A percentile compares a stretch with the other conserved stretches of the same genome.
Evolutionary conservation across 2,329 filamentous ascomycete genomes (phyloP).

Genomic region (Ophiostoma novo-ulmi): DNA sequence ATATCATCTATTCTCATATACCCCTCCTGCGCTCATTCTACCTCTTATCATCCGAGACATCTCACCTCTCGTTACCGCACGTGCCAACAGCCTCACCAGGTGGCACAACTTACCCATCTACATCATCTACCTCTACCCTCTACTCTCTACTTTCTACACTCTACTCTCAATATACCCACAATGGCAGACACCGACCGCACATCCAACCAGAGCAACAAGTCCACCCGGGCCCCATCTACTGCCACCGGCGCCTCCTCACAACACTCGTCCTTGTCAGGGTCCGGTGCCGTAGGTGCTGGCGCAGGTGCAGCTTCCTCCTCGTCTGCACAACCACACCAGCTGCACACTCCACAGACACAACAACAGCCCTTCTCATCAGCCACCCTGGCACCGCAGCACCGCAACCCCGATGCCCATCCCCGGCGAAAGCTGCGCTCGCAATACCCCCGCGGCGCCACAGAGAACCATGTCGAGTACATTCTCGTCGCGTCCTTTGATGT

Average conservation of each 20-base stretch:
- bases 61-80: background rate
- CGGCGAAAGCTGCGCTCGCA: slow-evolving; percentile 62
- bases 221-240: slow-evolving; percentile 52
- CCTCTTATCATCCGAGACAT: background rate
- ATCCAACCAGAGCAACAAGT: slow-evolving; percentile 56
- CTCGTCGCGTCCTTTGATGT: slow-evolving; percentile 97
- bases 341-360: background rate
- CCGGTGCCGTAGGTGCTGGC: background rate
- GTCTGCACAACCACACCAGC: background rate
- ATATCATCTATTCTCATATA: background rate
- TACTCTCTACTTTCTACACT: background rate
- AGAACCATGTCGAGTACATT: slow-evolving; percentile 99
- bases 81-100: background rate
- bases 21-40: background rate
- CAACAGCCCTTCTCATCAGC: background rate
- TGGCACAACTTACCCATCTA: background rate
- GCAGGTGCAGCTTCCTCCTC: background rate
- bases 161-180: background rate
- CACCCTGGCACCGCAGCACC: slow-evolving; percentile 40
- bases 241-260: slow-evolving; percentile 50
- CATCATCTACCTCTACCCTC: background rate
- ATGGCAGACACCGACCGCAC: slow-evolving; percentile 42
- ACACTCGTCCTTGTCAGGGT: slow-evolving; percentile 52
- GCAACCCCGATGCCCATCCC: slow-evolving; percentile 48
- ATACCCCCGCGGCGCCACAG: slow-evolving; percentile 65